Evolutionary conservation across 2,329 filamentous ascomycete species (phyloP).

Genomic region (Mollisia scopiformis): DNA sequence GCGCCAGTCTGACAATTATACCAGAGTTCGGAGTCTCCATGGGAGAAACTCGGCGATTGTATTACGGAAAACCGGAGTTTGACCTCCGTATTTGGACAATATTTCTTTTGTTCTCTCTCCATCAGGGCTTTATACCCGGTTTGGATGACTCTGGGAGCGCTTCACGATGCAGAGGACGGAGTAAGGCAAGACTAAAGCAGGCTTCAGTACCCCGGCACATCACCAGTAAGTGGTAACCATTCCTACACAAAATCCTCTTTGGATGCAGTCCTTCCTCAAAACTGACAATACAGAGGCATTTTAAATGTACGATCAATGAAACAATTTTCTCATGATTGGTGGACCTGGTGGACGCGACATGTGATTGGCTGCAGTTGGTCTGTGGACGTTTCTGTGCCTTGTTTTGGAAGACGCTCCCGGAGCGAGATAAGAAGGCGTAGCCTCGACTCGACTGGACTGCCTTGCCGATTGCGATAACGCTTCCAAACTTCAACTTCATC

Average conservation of each 20-base stretch:
- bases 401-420: neutral
- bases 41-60: neutral
- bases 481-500: neutral
- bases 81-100: neutral
- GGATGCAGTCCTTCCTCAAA: neutral
- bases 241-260: neutral
- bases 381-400: neutral
- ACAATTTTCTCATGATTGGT: neutral
- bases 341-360: neutral
- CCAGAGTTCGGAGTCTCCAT: neutral
- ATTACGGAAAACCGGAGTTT: neutral
- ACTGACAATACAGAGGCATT: neutral
- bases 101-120: neutral
- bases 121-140: neutral
- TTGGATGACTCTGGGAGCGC: neutral
- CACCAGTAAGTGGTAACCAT: neutral
- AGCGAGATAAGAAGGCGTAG: neutral
- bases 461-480: neutral
- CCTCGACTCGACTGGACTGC: too few relatives aligned
- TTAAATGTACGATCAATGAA: neutral
- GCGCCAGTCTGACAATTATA: neutral
- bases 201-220: neutral
- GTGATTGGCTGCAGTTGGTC: neutral
- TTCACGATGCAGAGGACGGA: too few relatives aligned
- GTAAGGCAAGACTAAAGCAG: neutral